These are phyloP conservation scores for Pseudopyricularia cyperi DNA, from an alignment of 2,329 filamentous ascomycete species.

Conservation along the genomic window DNA sequence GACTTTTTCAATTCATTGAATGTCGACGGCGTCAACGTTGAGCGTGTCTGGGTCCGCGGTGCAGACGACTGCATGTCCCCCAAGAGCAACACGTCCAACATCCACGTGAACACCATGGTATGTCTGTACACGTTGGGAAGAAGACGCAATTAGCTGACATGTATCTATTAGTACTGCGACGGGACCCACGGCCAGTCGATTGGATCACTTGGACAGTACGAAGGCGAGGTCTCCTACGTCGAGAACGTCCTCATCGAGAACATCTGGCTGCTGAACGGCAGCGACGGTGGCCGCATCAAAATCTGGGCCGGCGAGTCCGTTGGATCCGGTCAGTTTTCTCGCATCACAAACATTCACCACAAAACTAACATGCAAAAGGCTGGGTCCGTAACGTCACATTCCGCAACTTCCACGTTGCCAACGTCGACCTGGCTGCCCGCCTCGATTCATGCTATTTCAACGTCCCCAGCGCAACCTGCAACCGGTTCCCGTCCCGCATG, in stretches of 20 bases:
- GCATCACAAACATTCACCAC: not conserved
- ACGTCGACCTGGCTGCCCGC: conserved; percentile 32
- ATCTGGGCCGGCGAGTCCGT: conserved; percentile 44
- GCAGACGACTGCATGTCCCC: conserved; percentile 50
- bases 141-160: not conserved
- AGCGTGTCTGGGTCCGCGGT: conserved; percentile 25
- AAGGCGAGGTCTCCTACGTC: conserved; percentile 39
- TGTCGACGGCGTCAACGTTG: conserved; percentile 31
- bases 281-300: conserved; percentile 46
- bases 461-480: conserved; percentile 4
- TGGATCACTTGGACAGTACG: conserved; percentile 45
- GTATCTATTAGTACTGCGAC: conserved; percentile 42
- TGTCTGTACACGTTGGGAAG: not conserved
- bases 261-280: conserved; percentile 36
- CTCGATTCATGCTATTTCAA: conserved; percentile 43
- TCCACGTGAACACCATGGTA: conserved; percentile 26
- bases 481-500: conserved; percentile 26
- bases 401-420: conserved; percentile 44
- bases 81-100: conserved; percentile 44
- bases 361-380: conserved; percentile 24
- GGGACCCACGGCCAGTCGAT: conserved; percentile 44
- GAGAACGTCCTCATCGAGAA: conserved; percentile 46
- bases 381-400: conserved; percentile 51
- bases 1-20: conserved; percentile 51
- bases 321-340: conserved; percentile 16